Conservation (phyloP, 2,329 filamentous ascomycete species). For the Cladophialophora yegresii region DNA sequence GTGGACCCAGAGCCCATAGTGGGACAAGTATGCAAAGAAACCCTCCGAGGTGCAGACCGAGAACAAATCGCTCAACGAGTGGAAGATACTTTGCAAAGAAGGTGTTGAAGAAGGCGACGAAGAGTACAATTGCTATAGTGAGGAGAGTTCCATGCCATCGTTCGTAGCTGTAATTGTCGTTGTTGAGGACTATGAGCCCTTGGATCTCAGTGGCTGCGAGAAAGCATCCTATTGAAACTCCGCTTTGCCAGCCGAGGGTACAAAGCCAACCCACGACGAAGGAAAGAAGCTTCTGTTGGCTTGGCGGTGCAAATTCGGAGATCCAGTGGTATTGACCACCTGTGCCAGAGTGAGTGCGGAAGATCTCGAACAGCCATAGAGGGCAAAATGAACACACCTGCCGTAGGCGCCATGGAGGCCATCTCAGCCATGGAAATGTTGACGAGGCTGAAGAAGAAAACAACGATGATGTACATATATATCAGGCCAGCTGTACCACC, state of each 20-base stretch:
- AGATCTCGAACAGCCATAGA: not conserved
- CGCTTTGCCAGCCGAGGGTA: slow-evolving; percentile 42
- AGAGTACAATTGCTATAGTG: slow-evolving; percentile 43
- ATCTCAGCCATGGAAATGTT: slow-evolving; percentile 53
- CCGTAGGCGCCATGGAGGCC: slow-evolving; percentile 51
- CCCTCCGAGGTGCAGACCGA: slow-evolving; percentile 47
- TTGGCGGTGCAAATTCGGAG: slow-evolving; percentile 48
- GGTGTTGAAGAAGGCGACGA: slow-evolving; percentile 47
- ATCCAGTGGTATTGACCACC: slow-evolving; percentile 44
- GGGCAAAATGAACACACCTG: slow-evolving; percentile 31
- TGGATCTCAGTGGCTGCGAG: slow-evolving; percentile 42
- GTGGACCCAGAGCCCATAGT: slow-evolving; percentile 47
- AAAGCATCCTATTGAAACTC: slow-evolving; percentile 37
- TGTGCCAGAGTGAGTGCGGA: not conserved
- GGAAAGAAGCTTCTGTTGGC: slow-evolving; percentile 47
- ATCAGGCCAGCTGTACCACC: slow-evolving; percentile 57
- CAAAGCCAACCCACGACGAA: slow-evolving; percentile 45
- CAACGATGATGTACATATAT: slow-evolving; percentile 54
- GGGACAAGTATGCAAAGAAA: slow-evolving; percentile 49
- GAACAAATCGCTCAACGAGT: slow-evolving; percentile 44
- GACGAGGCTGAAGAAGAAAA: slow-evolving; percentile 48
- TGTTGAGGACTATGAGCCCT: slow-evolving; percentile 41
- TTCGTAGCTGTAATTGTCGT: slow-evolving; percentile 42
- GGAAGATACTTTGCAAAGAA: slow-evolving; percentile 46
- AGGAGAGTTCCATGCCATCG: slow-evolving; percentile 51